A percentile compares a stretch with the other conserved stretches of the same genome.
phyloP scores from a whole-genome alignment of 2,329 filamentous ascomycete genomes.

The Paramyrothecium roridum region DNA sequence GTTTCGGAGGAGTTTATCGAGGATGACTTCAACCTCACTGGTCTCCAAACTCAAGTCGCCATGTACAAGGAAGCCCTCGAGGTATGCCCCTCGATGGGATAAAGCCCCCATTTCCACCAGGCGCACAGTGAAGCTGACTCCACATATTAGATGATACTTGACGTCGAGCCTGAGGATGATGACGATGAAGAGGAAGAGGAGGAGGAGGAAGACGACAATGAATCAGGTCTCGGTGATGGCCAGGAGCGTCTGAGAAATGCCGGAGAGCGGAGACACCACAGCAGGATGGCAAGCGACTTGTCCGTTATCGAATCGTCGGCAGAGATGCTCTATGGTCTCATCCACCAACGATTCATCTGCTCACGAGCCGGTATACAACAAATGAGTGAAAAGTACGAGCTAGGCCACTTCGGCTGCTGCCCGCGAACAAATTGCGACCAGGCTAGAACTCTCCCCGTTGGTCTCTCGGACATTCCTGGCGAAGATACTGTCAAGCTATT shows the following conservation, averaged over 20 bases:
- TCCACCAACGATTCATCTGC: slow-evolving; percentile 98
- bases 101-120: background rate
- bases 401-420: slow-evolving; percentile 92
- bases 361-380: slow-evolving; percentile 95
- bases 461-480: slow-evolving; percentile 89
- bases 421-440: slow-evolving; percentile 92
- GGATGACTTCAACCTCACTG: slow-evolving; percentile 98
- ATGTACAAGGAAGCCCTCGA: slow-evolving; percentile 99
- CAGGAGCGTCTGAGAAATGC: slow-evolving; percentile 49
- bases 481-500: slow-evolving; percentile 98
- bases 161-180: slow-evolving; percentile 94
- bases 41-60: slow-evolving; percentile 88
- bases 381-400: slow-evolving; percentile 98
- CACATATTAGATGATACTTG: slow-evolving; percentile 79
- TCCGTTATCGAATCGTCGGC: slow-evolving; percentile 96
- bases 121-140: background rate
- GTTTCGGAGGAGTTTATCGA: slow-evolving; percentile 99
- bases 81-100: slow-evolving; percentile 36
- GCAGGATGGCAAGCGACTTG: slow-evolving; percentile 85
- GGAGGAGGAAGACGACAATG: slow-evolving; percentile 70
- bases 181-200: slow-evolving; percentile 85
- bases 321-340: slow-evolving; percentile 97
- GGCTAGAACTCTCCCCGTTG: slow-evolving; percentile 87
- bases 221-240: slow-evolving; percentile 57
- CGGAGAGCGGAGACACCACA: slow-evolving; percentile 71